Evolutionary conservation across 2,329 filamentous ascomycete genomes (phyloP), one percentile per base, ranked within the genome.

Genomic region (Claviceps cyperi): DNA sequence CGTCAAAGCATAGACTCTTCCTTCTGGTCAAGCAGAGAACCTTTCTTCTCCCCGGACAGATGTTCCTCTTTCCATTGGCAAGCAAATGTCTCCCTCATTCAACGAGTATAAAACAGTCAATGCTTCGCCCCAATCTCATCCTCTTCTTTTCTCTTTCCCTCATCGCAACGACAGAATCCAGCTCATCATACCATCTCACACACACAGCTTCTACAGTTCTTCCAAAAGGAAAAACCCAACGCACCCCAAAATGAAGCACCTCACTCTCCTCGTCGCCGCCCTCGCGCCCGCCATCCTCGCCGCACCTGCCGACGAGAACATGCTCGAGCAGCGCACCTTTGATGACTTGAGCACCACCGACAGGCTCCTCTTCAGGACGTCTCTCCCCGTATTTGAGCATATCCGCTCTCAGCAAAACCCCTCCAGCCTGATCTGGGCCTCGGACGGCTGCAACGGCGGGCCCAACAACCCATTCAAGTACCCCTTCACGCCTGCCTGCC

Each of bases 401-500:
- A 63, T 65, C 8, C 70, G 71, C 44, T 63, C 68, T 11, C 64
- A 64, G 59, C 1, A 59, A 1, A 57, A 68, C 43, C 74, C 74
- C 1, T 28, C 66, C 0, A 60, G 47, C 1, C 58, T 72, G 0
- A 58, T 67, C 59, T 73, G 69, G 69, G 52, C 55, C 4, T 69
- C 69, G 1, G 68, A 73, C 48, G 67, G 65, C 43, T 73, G 70
- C 64, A 66, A 66, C 4, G 57, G 54, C 0, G 67, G 69, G 1
- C 69, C 69, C 0, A 66, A 72, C 47, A 71, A 70, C 54, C 70
- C 70, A 0, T 64, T 68, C 32, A 65, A 66, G 2, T 74, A 70
- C 56, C 62, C 67, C 11, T 74, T 72, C 39, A 22, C 61, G 3
- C 67, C 65, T 0, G 69, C 66, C 13, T 77, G 74, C 63, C 60